Evolutionary conservation across 2,329 filamentous ascomycete genomes (phyloP), one percentile per base, ranked within the genome.

Genomic region (Cladosporium phlei): DNA sequence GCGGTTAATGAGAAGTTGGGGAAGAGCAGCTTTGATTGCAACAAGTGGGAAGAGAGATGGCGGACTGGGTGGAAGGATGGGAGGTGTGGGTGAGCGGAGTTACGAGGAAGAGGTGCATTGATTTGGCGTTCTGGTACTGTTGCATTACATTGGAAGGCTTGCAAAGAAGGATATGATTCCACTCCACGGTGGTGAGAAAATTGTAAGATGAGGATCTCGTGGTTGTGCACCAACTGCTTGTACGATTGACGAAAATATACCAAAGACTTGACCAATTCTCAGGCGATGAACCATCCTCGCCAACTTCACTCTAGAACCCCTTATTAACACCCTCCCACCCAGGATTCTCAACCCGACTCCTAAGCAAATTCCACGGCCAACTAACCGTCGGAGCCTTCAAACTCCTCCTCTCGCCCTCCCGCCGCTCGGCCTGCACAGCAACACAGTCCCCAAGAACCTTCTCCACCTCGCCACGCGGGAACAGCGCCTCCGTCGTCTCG

Each of bases 1-100:
- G 86, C 86, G 21, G 87, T 94, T 35, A 94, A 94, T 66, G 74
- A 75, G 50, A 97, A 96, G 73, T 67, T 98, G 57, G 93, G 93
- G 39, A 98, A 98, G 77, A 76, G 79, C 50, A 77, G 78, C 57
- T 98, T 98, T 69, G 89, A 98, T 74, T 98, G 93, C 70, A 74
- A 73, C 46, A 79, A 75, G 59, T 97, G 93, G 91, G 83, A 96
- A 66, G 87, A 97, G 75, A 79, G 93, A 65, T 98, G 93, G 93
- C 77, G 86, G 69, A 93, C 86, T 1, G 93, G 93, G 0, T 96
- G 86, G 84, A 79, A 75, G 64, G 81, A 85, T 71, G 81, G 81
- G 16, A 69, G 80, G 47, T 85, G 81, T 64, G 80, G 79, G 68
- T 82, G 62, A 66, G 62, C n/a, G n/a, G n/a, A n/a, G n/a, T n/a